These are phyloP conservation scores for Heliocybe sulcata DNA, from an alignment of 1,284 basidiomycete species.

Conservation along the genomic window DNA sequence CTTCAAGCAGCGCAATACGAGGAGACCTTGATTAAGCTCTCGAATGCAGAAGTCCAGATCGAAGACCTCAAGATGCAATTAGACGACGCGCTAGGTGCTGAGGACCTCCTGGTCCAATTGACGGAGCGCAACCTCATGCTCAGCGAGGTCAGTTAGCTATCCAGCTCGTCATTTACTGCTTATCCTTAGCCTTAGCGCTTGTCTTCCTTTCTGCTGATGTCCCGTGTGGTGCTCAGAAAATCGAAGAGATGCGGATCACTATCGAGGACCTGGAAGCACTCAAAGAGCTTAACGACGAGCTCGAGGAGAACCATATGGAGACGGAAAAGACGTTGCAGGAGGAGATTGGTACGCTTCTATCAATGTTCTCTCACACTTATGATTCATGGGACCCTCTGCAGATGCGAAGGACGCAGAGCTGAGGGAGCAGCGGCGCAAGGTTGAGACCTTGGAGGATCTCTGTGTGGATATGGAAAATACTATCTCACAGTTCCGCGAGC, in stretches of 20 bases:
- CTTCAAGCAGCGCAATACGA: slow-evolving; percentile 65
- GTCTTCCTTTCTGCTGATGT: too few relatives aligned
- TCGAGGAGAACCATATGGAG: slow-evolving; percentile 95
- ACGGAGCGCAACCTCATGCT: slow-evolving; percentile 92
- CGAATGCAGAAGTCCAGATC: slow-evolving; percentile 84
- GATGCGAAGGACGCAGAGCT: slow-evolving; percentile 69
- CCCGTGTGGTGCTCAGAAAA: slow-evolving; percentile 52
- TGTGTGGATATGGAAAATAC: slow-evolving; percentile 84
- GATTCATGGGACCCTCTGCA: slow-evolving; percentile 19
- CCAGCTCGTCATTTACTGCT: background rate
- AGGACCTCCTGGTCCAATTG: slow-evolving; percentile 93
- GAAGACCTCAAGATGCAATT: slow-evolving; percentile 93
- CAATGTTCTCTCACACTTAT: background rate
- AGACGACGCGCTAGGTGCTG: slow-evolving; percentile 91
- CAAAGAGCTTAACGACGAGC: slow-evolving; percentile 93
- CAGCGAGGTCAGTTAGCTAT: slow-evolving; percentile 56
- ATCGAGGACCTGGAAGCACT: slow-evolving; percentile 96
- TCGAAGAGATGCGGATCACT: slow-evolving; percentile 92
- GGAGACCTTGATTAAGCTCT: slow-evolving; percentile 68
- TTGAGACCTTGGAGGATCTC: slow-evolving; percentile 65
- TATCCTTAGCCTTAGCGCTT: too few relatives aligned
- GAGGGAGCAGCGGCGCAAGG: slow-evolving; percentile 59
- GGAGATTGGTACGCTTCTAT: slow-evolving; percentile 62
- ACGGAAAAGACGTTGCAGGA: slow-evolving; percentile 90
- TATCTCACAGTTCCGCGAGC: slow-evolving; percentile 85